A percentile compares a stretch with the other conserved stretches of the same genome.
phyloP scores from a whole-genome alignment of 495 filamentous ascomycete species.

The Oleoguttula mirabilis region DNA sequence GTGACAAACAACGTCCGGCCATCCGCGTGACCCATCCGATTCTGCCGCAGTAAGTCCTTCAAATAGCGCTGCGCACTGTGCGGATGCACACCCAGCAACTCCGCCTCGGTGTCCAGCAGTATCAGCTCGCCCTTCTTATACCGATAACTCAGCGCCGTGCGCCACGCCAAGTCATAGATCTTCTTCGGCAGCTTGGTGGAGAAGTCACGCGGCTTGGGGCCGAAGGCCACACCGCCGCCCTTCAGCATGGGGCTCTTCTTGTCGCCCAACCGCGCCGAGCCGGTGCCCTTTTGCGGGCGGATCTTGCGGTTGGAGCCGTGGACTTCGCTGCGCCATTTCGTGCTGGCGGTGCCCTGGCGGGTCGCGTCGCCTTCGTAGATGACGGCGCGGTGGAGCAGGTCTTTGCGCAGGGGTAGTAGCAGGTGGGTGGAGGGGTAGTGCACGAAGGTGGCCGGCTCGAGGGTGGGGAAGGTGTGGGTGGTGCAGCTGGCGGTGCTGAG shows the following conservation, averaged over 20 bases:
- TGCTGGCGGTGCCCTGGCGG: constrained; percentile 73
- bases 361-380: constrained; percentile 85
- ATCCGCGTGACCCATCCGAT: constrained; percentile 57
- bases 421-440: constrained; percentile 73
- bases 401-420: constrained; percentile 70
- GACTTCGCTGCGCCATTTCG: constrained; percentile 76
- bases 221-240: constrained; percentile 78
- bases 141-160: constrained; percentile 84
- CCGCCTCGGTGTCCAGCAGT: constrained; percentile 61
- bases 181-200: constrained; percentile 69
- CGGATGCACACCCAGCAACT: constrained; percentile 34
- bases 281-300: constrained; percentile 71
- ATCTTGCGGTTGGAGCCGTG: constrained; percentile 70
- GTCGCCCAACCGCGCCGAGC: constrained; percentile 64
- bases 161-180: constrained; percentile 92
- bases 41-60: constrained; percentile 49
- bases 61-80: constrained; percentile 43
- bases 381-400: constrained; percentile 86
- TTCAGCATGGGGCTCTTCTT: constrained; percentile 69
- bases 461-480: constrained; percentile 76
- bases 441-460: constrained; percentile 73
- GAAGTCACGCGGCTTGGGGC: constrained; percentile 84
- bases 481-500: constrained; percentile 54
- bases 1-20: constrained; percentile 75
- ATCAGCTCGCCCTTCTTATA: constrained; percentile 77